phyloP scores from a whole-genome alignment of 768 basidiomycete species.

The Termitomyces sp. region DNA sequence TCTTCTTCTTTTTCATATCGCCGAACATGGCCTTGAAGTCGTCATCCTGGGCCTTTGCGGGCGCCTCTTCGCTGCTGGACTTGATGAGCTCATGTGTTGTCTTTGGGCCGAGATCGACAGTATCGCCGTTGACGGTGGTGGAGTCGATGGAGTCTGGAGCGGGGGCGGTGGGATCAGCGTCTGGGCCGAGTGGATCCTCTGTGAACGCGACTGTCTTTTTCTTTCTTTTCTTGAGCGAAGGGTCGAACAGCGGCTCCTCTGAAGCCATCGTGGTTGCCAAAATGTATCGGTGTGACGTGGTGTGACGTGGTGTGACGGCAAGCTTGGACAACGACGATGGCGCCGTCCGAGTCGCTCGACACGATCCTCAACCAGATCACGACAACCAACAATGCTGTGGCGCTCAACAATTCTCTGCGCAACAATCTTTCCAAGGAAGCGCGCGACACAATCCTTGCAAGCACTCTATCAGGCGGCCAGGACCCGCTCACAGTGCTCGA shows the following conservation, averaged over 20 bases:
- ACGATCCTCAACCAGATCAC: slow-evolving; percentile 42
- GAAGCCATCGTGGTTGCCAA: slow-evolving; percentile 38
- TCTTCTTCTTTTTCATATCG: slow-evolving; percentile 89
- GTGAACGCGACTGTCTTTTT: slow-evolving; percentile 84
- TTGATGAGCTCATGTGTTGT: slow-evolving; percentile 77
- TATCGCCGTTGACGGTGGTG: slow-evolving; percentile 62
- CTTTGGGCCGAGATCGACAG: slow-evolving; percentile 69
- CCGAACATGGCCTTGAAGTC: slow-evolving; percentile 83
- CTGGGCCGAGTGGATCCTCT: slow-evolving; percentile 78
- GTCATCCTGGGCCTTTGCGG: slow-evolving; percentile 54
- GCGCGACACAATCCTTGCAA: slow-evolving; percentile 49
- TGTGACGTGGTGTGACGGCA: background rate
- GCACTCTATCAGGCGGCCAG: slow-evolving; percentile 48
- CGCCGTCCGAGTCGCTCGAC: slow-evolving; percentile 20
- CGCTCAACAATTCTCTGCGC: slow-evolving; percentile 40
- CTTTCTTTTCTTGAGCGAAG: slow-evolving; percentile 81
- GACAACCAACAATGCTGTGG: slow-evolving; percentile 26
- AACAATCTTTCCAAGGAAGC: slow-evolving; percentile 48
- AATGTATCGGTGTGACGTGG: background rate
- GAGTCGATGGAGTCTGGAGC: slow-evolving; percentile 69
- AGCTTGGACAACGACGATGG: background rate
- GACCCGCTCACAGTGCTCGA: slow-evolving; percentile 64
- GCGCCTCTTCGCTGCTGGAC: slow-evolving; percentile 31
- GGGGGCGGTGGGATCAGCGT: slow-evolving; percentile 76
- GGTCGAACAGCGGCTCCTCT: slow-evolving; percentile 78